phyloP scores from a whole-genome alignment of 2,329 filamentous ascomycete species.

The Didymella pomorum region DNA sequence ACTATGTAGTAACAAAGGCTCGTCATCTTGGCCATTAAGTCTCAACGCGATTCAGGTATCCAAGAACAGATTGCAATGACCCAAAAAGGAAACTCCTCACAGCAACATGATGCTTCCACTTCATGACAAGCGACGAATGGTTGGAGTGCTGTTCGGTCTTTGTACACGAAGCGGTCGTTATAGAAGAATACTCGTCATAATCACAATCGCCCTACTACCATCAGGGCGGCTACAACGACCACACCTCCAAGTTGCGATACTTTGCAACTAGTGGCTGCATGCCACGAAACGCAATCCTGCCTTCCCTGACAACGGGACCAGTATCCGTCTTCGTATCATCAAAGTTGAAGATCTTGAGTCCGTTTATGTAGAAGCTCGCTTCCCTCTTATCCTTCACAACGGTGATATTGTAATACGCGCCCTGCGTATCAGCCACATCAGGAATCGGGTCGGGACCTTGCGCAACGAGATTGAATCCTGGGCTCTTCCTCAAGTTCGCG shows the following conservation, averaged over 20 bases:
- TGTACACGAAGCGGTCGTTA: too few relatives aligned
- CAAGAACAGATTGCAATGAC: too few relatives aligned
- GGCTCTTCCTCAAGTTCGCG: slow-evolving; percentile 44
- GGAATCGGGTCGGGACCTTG: slow-evolving; percentile 44
- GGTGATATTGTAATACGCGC: slow-evolving; percentile 43
- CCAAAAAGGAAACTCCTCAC: too few relatives aligned
- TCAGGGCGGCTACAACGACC: slow-evolving; percentile 30
- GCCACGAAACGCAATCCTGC: slow-evolving; percentile 43
- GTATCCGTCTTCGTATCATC: slow-evolving; percentile 40
- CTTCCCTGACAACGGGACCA: slow-evolving; percentile 35
- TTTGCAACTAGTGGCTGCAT: slow-evolving; percentile 43
- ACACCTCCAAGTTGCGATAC: slow-evolving; percentile 45
- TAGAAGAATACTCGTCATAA: too few relatives aligned
- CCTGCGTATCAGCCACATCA: slow-evolving; percentile 37
- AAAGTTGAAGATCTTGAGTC: slow-evolving; percentile 37
- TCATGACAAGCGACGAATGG: too few relatives aligned
- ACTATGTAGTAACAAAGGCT: not conserved
- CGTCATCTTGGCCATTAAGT: not conserved
- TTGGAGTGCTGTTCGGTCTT: too few relatives aligned
- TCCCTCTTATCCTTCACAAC: slow-evolving; percentile 43
- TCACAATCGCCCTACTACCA: too few relatives aligned
- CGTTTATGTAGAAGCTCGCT: slow-evolving; percentile 42
- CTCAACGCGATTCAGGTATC: too few relatives aligned
- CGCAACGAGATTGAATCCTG: slow-evolving; percentile 42
- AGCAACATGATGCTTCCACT: too few relatives aligned